Conservation (phyloP, 139 green algal species). For the Chlorella sorokiniana region DNA sequence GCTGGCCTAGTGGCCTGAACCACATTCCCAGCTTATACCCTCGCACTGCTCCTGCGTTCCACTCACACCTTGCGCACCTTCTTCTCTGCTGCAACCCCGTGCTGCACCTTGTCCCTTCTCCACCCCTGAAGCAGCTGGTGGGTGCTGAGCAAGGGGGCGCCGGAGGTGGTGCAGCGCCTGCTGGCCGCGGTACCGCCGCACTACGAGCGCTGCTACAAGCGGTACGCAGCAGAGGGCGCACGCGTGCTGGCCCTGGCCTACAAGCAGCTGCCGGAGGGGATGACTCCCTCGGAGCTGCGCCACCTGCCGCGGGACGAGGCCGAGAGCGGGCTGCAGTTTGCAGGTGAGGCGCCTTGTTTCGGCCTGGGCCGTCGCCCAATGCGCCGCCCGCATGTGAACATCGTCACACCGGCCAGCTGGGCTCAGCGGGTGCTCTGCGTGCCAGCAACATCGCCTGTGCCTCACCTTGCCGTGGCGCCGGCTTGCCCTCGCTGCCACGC, state of each 20-base stretch:
- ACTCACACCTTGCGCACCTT: too few species aligned
- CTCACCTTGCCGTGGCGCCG: too few species aligned
- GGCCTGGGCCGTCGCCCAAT: neutral
- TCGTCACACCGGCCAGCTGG: too few species aligned
- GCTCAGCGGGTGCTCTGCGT: too few species aligned
- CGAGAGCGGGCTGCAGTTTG: constrained; percentile 74
- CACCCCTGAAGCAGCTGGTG: constrained; percentile 16
- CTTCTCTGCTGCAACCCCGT: too few species aligned
- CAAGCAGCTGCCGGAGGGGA: constrained; percentile 56
- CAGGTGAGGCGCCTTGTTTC: neutral
- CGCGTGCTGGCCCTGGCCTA: constrained; percentile 92
- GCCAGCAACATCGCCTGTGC: too few species aligned
- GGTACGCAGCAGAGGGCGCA: constrained; percentile 84
- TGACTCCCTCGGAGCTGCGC: constrained; percentile 56
- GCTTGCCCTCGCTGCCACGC: constrained; percentile 67
- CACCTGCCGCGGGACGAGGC: constrained; percentile 58
- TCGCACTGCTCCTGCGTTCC: too few species aligned
- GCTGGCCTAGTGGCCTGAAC: neutral
- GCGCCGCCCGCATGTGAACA: neutral
- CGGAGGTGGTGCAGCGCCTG: constrained; percentile 77
- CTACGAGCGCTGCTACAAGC: constrained; percentile 85
- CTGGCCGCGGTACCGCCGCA: constrained; percentile 65
- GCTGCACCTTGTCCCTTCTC: too few species aligned
- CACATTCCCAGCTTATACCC: neutral
- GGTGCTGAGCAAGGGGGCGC: constrained; percentile 87